Evolutionary conservation across 345 rosid genomes (phyloP), one percentile per base, ranked within the genome.

Genomic region (Ailanthus altissimus): DNA sequence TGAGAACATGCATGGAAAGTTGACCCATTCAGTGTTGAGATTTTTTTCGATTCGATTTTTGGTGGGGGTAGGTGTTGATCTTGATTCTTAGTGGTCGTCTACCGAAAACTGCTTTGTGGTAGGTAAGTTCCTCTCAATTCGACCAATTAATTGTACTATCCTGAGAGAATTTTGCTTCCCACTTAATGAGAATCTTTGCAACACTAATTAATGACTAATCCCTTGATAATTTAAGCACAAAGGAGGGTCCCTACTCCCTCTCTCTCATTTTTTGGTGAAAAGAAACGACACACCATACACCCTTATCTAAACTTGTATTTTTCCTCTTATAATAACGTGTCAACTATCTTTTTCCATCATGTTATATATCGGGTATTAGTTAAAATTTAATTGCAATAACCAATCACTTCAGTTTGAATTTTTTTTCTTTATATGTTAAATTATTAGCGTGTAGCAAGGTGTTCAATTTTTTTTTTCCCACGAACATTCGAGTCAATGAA

Each of bases 51-150:
- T 54, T 62, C 51, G 11, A 28, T 11, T 67, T 57, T 18, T 32
- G 1, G 38, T 23, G 65, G 75, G 71, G 75, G 42, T 74, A 38
- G 78, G 69, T 73, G 67, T 46, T 43, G 67, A 46, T 46, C 67
- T 73, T 47, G 18, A 5, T 9, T 56, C 51, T 26, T 46, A 62
- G 58, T 38, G 68, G 49, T 42, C 10, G n/a, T 40, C 6, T 14
- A 38, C 25, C 53, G 62, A 53, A 68, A 67, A 28, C 2, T 45
- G 28, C 5, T 13, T 49, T 3, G 3, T 15, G 23, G 59, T 26
- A 0, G 59, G 73, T 4, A 6, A 49, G 21, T 69, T 69, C 43
- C 21, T 56, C 7, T 20, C 12, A 32, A 32, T 32, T 32, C 38
- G 38, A 1, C 38, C 38, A 32, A 32, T 32, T 32, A 32, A 32